phyloP scores from a whole-genome alignment of 257 asterid genomes.

The Pogostemon cablin region DNA sequence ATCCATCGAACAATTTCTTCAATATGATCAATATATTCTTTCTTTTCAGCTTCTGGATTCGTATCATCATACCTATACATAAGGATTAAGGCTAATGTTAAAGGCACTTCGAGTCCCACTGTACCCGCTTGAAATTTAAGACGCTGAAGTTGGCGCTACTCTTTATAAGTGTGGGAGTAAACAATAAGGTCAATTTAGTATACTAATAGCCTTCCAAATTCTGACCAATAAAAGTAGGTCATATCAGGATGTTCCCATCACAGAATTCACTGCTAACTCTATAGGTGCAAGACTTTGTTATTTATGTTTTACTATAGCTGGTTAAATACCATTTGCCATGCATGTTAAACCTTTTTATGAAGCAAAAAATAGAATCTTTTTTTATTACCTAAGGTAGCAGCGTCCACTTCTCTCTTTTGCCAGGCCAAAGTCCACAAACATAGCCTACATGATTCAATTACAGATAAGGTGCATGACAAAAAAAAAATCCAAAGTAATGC shows the following conservation, averaged over 20 bases:
- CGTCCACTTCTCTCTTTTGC: conserved; percentile 95
- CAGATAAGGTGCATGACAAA: conserved; percentile 6
- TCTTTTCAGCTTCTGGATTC: conserved; percentile 97
- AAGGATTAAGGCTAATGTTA: conserved; percentile 13
- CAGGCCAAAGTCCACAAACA: conserved; percentile 96
- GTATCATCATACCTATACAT: conserved; percentile 83
- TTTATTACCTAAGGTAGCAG: conserved; percentile 80
- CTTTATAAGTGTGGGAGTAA: too few relatives aligned
- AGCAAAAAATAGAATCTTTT: conserved; percentile 23
- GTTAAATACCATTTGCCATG: background rate
- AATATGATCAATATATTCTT: conserved; percentile 89
- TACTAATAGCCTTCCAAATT: too few relatives aligned
- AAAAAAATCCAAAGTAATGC: conserved; percentile 15
- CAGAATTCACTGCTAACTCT: too few relatives aligned
- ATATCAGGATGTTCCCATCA: too few relatives aligned
- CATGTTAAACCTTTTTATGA: background rate
- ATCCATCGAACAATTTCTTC: conserved; percentile 94
- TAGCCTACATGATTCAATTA: conserved; percentile 63
- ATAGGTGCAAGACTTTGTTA: too few relatives aligned
- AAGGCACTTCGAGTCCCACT: too few relatives aligned
- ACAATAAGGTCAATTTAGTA: too few relatives aligned
- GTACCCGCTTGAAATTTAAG: too few relatives aligned
- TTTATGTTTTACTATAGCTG: background rate
- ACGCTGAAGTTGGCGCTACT: too few relatives aligned
- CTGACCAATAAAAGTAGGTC: too few relatives aligned